Percentiles rank a stretch among this genome's conserved stretches.
These are phyloP conservation scores for Erysimum cheiri DNA, from an alignment of 441 rosid genomes.

Conservation along the genomic window DNA sequence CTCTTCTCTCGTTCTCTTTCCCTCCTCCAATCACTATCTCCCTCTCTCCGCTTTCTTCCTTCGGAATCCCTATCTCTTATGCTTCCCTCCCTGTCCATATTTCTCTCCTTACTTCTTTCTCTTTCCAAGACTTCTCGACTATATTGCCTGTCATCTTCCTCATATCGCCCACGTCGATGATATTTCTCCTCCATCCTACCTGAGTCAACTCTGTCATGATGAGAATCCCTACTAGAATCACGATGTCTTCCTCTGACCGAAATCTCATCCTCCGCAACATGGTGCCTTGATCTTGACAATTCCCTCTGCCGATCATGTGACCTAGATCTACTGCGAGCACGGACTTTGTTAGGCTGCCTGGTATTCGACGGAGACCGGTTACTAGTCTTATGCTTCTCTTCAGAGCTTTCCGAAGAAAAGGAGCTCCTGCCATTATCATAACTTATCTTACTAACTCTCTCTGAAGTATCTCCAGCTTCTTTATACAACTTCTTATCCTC, in stretches of 20 bases:
- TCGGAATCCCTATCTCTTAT: slow-evolving; percentile 55
- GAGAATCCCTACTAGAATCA: slow-evolving; percentile 48
- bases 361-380: slow-evolving; percentile 49
- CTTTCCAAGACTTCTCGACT: slow-evolving; percentile 51
- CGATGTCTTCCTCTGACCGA: slow-evolving; percentile 41
- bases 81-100: slow-evolving; percentile 49
- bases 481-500: slow-evolving; percentile 31
- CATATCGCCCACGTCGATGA: slow-evolving; percentile 48
- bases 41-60: slow-evolving; percentile 52
- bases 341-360: slow-evolving; percentile 49
- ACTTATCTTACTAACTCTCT: slow-evolving; percentile 49
- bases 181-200: slow-evolving; percentile 56
- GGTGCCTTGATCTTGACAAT: slow-evolving; percentile 55
- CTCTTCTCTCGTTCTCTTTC: slow-evolving; percentile 64
- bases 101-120: slow-evolving; percentile 56
- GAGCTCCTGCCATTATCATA: slow-evolving; percentile 48
- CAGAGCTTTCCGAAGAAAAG: slow-evolving; percentile 49
- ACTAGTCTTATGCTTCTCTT: slow-evolving; percentile 41
- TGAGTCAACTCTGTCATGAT: slow-evolving; percentile 46
- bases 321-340: slow-evolving; percentile 54
- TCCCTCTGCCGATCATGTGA: slow-evolving; percentile 56
- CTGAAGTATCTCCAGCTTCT: slow-evolving; percentile 29
- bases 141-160: slow-evolving; percentile 48
- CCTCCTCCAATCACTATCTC: slow-evolving; percentile 54
- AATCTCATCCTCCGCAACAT: slow-evolving; percentile 58